Base-by-base conservation (phyloP, 2,329 filamentous ascomycete genomes). In the Xylariales sp. region DNA sequence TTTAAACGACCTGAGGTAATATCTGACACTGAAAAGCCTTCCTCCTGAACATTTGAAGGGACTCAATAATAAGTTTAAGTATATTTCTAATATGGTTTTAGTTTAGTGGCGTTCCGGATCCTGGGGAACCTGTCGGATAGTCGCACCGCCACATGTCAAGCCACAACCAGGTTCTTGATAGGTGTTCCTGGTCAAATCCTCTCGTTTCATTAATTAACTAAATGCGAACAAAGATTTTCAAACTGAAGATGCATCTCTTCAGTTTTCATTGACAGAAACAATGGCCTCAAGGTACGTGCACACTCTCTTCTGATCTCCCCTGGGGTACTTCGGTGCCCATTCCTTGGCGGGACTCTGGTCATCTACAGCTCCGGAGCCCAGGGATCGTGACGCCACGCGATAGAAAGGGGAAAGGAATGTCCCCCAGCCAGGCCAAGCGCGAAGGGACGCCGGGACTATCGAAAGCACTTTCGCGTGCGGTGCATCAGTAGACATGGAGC, bases 231-330 rank as follows among this genome's bases (percentile, higher is more conserved):
- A 32, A 40, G 25, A 33, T 11, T 31, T 19, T 7, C 28, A 22
- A 16, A 27, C 24, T 16, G 37, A 33, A 19, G 27, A 40, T 40
- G 38, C 38, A 21, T 22, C 21, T 28, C 19, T 28, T 38, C 36
- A 39, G 43, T 39, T 36, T 15, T 29, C 31, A 15, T 21, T 34
- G 39, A 50, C 38, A 33, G 43, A 33, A 45, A 53, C 29, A 31
- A 57, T 57, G 54, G 47, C 53, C 36, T 55, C 54, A 43, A 57
- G 52, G 54, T 57, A 43, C 47, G 48, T 44, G 15, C 34, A 15
- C 9, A n/a, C n/a, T 19, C 20, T 3, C n/a, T 35, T 22, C 21
- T 16, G 33, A 12, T 15, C 20, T n/a, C n/a, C 11, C 18, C 9
- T 12, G 4, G 35, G 14, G 35, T 24, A 18, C 8, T 20, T 32